phyloP scores from a whole-genome alignment of 2,329 filamentous ascomycete species.

The Calonectria hawksworthii region DNA sequence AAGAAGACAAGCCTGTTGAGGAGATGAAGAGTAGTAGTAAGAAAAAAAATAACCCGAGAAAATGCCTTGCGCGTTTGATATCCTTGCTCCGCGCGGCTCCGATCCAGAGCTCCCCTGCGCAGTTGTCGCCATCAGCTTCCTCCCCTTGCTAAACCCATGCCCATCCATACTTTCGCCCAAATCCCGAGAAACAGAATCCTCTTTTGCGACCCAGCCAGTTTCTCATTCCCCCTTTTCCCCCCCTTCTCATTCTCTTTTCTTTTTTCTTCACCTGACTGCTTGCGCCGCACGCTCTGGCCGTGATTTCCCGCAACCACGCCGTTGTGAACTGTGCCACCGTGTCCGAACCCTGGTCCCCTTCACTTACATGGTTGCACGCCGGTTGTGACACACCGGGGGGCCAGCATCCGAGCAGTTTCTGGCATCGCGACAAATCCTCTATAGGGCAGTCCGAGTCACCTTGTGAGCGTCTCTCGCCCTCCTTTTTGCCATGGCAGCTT shows the following conservation, averaged over 20 bases:
- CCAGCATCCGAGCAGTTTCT: constrained; percentile 34
- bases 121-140: background rate
- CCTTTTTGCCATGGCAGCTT: background rate
- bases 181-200: background rate
- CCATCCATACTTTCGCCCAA: background rate
- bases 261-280: constrained; percentile 19
- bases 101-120: background rate
- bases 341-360: background rate
- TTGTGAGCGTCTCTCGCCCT: background rate
- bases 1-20: background rate
- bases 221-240: background rate
- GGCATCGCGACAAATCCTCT: constrained; percentile 42
- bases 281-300: constrained; percentile 23
- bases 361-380: constrained; percentile 28
- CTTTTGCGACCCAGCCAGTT: background rate
- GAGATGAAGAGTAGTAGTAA: too few relatives aligned
- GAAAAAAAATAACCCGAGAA: background rate
- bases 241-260: background rate
- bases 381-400: constrained; percentile 31
- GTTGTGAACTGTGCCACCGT: constrained; percentile 13
- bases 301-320: constrained; percentile 19
- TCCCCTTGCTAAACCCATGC: constrained; percentile 3
- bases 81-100: background rate
- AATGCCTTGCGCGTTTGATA: constrained; percentile 3
- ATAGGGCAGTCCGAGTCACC: constrained; percentile 36